Conservation (phyloP, 164 flowering plant species). For the Piper longum region DNA sequence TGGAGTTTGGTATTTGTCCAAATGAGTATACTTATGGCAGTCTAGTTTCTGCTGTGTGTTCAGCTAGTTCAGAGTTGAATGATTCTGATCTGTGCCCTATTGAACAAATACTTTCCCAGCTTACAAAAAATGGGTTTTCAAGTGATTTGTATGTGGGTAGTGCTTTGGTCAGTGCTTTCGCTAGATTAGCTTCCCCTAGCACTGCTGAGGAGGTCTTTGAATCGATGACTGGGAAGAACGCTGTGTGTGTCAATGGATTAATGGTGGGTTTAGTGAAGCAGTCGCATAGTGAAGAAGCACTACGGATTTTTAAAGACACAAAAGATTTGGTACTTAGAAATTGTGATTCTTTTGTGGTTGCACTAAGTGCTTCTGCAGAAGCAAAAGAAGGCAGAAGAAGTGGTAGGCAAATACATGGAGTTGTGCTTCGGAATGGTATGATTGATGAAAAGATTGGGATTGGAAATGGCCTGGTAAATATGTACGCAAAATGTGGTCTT, state of each 20-base stretch:
- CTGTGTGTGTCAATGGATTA: constrained; percentile 67
- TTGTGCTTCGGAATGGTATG: constrained; percentile 39
- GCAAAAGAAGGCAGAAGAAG: constrained; percentile 40
- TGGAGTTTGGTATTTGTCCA: constrained; percentile 24
- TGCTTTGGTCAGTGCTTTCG: constrained; percentile 70
- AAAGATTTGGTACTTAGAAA: constrained; percentile 35
- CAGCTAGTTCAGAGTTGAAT: constrained; percentile 6
- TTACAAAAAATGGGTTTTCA: constrained; percentile 44
- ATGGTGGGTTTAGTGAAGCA: constrained; percentile 78
- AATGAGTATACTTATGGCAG: constrained; percentile 80
- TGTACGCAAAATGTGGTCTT: constrained; percentile 73
- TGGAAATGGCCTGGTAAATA: constrained; percentile 65
- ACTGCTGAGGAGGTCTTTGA: constrained; percentile 42
- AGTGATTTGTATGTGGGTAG: constrained; percentile 75
- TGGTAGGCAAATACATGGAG: constrained; percentile 71
- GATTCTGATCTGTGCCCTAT: constrained; percentile 27
- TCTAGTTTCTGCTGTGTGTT: constrained; percentile 41
- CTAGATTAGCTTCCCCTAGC: constrained; percentile 41
- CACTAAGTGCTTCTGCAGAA: constrained; percentile 61
- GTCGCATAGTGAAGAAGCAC: constrained; percentile 54
- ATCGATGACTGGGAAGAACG: constrained; percentile 52
- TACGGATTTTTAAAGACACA: constrained; percentile 34
- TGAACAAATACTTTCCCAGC: constrained; percentile 49
- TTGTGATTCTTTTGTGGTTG: constrained; percentile 51
- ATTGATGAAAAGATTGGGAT: constrained; percentile 27